A percentile compares a stretch with the other conserved stretches of the same genome.
Conservation (phyloP, 768 basidiomycete genomes). For the Mycena belliarum region DNA sequence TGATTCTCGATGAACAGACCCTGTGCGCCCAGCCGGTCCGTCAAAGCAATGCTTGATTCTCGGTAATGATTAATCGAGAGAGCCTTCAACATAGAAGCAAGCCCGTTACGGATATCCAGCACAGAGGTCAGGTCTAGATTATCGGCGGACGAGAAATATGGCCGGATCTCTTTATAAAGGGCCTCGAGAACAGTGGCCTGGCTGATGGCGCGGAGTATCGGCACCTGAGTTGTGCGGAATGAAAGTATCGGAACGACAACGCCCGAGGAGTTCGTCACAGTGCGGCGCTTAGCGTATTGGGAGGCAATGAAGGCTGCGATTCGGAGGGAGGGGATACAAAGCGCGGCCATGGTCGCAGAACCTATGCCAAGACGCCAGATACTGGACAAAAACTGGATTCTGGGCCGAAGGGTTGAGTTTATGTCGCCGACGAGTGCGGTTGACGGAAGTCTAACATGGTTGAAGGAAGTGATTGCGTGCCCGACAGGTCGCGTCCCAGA, state of each 20-base stretch:
- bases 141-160: neutral
- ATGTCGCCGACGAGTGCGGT: conserved; percentile 26
- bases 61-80: conserved; percentile 1
- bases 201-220: conserved; percentile 30
- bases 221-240: conserved; percentile 37
- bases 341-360: conserved; percentile 25
- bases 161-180: conserved; percentile 14
- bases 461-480: conserved; percentile 33
- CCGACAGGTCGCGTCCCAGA: conserved; percentile 24
- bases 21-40: conserved; percentile 37
- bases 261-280: conserved; percentile 18
- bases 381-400: conserved; percentile 23
- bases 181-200: conserved; percentile 31
- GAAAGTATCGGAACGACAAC: conserved; percentile 24
- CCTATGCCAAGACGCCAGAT: conserved; percentile 34
- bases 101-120: conserved; percentile 8
- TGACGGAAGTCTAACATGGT: conserved; percentile 30
- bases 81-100: conserved; percentile 14
- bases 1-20: conserved; percentile 35
- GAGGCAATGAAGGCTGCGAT: conserved; percentile 26
- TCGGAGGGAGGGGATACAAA: conserved; percentile 26
- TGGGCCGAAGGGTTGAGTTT: neutral
- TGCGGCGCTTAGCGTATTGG: conserved; percentile 30
- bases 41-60: neutral
- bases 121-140: neutral